Evolutionary conservation across 371 early-diverging fungal genomes (phyloP), one percentile per base, ranked within the genome.

Genomic region (Mucor piriformis): DNA sequence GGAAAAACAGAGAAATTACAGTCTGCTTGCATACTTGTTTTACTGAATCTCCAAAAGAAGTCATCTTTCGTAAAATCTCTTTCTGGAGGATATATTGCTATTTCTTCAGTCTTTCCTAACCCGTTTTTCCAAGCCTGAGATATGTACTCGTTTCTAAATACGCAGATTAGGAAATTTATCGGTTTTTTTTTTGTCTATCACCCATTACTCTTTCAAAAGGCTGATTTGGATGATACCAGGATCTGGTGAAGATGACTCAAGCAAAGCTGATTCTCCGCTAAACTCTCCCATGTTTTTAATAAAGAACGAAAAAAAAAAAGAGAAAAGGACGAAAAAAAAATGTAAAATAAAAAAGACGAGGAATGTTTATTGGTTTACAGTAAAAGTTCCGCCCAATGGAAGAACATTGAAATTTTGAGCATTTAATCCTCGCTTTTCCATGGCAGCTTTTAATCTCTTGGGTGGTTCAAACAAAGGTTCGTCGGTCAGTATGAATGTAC

Each of bases 381-480:
- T 57, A 24, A 80, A 63, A 0, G 81, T 83, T 50, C 83, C 88
- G 33, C 89, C 89, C 51, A 87, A 77, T 38, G 81, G 76, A 4
- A 87, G 58, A 0, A 73, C 72, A 29, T 60, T 67, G 72, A 89
- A 88, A 15, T 81, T 77, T 15, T 74, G 58, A 12, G 66, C 63
- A 37, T 68, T 53, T 34, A 86, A 69, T n/a, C 87, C 88, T 47
- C 76, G 74, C 40, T 70, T 69, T 54, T 59, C 62, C 70, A 85
- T 57, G 10, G 64, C 83, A 11, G 69, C 75, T 43, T 76, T 63
- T 42, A 88, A 64, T 32, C 79, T 72, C 11, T 63, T 34, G 4
- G 87, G 88, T 6, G 89, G 89, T 10, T 84, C 87, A 33, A 62
- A 64, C 4, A 82, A 67, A 35, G 73, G 74, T 54, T 89, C 88